Percentiles rank a stretch among this genome's conserved stretches.
These are phyloP conservation scores for Microthlaspi erraticum DNA, from an alignment of 345 rosid species.

Conservation along the genomic window DNA sequence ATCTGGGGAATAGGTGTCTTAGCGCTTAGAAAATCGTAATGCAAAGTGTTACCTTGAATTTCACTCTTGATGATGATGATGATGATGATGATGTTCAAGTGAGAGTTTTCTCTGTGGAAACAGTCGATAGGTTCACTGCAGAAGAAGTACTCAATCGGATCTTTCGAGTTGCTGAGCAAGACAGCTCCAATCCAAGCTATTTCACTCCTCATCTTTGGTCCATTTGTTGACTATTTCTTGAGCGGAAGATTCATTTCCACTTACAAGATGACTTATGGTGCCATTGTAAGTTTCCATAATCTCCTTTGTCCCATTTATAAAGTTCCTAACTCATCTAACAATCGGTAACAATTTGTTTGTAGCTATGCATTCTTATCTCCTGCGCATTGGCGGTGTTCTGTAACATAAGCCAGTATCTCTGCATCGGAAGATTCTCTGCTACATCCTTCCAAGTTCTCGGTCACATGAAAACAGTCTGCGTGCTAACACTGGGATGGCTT, in stretches of 20 bases:
- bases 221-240: conserved; percentile 77
- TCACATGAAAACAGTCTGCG: conserved; percentile 96
- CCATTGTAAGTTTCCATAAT: conserved; percentile 57
- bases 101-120: conserved; percentile 27
- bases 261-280: conserved; percentile 76
- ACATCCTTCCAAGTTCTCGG: conserved; percentile 93
- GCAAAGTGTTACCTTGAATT: background rate
- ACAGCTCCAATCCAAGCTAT: conserved; percentile 98
- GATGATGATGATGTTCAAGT: conserved; percentile 21
- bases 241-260: conserved; percentile 61
- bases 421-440: conserved; percentile 97
- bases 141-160: conserved; percentile 88
- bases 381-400: conserved; percentile 95
- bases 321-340: conserved; percentile 20
- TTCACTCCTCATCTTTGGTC: conserved; percentile 87
- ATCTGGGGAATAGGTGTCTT: background rate
- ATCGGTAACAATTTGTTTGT: conserved; percentile 36
- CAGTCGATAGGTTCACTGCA: conserved; percentile 94
- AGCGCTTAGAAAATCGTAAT: background rate
- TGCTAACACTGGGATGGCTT: conserved; percentile 87
- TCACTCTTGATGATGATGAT: conserved; percentile 19
- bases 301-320: background rate
- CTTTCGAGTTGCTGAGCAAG: conserved; percentile 89
- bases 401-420: conserved; percentile 93
- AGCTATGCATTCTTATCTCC: conserved; percentile 79